Evolutionary conservation across 306 rosid genomes (phyloP).

Genomic region (Crotalaria pallida): DNA sequence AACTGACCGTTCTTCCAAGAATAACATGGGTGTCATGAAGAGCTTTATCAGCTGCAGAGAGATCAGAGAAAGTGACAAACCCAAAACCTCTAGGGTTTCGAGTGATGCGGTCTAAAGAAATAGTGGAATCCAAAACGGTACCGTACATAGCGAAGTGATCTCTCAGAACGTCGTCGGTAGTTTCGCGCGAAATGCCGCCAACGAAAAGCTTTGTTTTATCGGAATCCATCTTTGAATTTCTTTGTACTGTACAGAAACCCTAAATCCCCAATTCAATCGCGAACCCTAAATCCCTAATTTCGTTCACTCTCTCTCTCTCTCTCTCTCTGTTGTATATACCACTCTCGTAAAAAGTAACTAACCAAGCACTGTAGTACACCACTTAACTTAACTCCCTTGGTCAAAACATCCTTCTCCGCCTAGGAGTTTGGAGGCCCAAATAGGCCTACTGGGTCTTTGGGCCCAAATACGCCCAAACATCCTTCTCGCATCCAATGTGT

Average conservation of each 20-base stretch:
- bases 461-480: no score
- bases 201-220: conserved; percentile 55
- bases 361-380: no score
- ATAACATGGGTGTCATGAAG: conserved; percentile 47
- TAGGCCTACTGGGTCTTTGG: no score
- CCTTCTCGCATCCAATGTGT: no score
- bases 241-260: conserved; percentile 30
- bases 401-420: no score
- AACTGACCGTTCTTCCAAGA: conserved; percentile 51
- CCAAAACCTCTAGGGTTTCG: conserved; percentile 73
- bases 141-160: conserved; percentile 50
- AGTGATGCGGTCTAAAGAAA: conserved; percentile 46
- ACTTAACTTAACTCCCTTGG: no score
- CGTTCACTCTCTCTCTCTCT: background rate
- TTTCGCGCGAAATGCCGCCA: conserved; percentile 61
- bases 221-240: conserved; percentile 42
- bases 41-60: conserved; percentile 50
- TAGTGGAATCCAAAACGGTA: conserved; percentile 38
- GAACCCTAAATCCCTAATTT: conserved; percentile 22
- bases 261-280: conserved; percentile 38
- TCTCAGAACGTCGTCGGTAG: conserved; percentile 42
- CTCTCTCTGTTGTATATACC: no score
- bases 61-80: conserved; percentile 58
- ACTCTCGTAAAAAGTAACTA: background rate
- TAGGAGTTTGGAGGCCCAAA: no score